Percentiles rank a stretch among this genome's conserved stretches.
These are phyloP conservation scores for Argentina anserina DNA, from an alignment of 306 rosid species.

Conservation along the genomic window DNA sequence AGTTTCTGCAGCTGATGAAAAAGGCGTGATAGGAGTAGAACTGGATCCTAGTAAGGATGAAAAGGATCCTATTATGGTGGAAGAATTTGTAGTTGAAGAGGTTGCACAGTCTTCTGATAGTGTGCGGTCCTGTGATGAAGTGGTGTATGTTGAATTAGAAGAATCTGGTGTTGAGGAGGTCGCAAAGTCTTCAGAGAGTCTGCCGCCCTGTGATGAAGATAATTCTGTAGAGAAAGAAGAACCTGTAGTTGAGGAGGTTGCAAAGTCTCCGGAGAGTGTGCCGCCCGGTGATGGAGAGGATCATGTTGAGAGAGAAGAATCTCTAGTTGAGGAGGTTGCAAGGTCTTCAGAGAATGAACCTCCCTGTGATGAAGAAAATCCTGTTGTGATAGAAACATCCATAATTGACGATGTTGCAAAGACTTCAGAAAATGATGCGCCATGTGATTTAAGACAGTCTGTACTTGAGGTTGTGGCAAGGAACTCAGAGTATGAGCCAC, in stretches of 20 bases:
- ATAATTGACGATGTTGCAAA: not conserved
- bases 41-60: not conserved
- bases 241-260: not conserved
- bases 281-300: not conserved
- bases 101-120: not conserved
- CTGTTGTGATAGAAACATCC: not conserved
- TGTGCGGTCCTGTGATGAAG: not conserved
- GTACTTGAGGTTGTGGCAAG: not conserved
- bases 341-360: not conserved
- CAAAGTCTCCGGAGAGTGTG: not conserved
- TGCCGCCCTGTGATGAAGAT: not conserved
- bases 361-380: not conserved
- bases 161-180: not conserved
- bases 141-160: not conserved
- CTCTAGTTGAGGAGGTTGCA: not conserved
- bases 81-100: not conserved
- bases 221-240: constrained; percentile 6
- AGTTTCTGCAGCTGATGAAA: not conserved
- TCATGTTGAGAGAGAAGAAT: not conserved
- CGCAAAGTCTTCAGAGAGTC: not conserved
- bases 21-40: not conserved
- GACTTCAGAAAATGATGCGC: not conserved
- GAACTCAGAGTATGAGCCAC: not conserved
- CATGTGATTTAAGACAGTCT: not conserved
- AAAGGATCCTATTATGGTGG: constrained; percentile 1